Evolutionary conservation across 2,329 filamentous ascomycete genomes (phyloP), one percentile per base, ranked within the genome.

Genomic region (Lachnellula willkommii): DNA sequence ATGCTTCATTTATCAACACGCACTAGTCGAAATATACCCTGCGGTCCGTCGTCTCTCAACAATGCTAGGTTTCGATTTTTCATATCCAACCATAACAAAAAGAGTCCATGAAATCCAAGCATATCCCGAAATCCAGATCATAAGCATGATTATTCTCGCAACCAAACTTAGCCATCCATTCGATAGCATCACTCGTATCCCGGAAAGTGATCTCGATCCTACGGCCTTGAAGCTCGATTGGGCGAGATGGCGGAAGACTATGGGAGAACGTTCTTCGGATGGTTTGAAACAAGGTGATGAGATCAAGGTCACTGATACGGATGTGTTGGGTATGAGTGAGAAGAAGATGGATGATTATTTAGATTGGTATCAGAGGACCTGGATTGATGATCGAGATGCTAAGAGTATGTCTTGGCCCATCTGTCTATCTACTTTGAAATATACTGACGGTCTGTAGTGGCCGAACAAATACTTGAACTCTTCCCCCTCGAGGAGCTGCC

Each of bases 141-240:
- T 90, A 54, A 78, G 85, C 4, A 74, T 90, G 3, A 70, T 96
- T 3, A 75, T 96, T 2, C 78, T 95, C 14, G 83, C 88, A 4
- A 84, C 87, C 3, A 96, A 96, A 65, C 70, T 96, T 2, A 76
- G 88, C 20, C 91, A 90, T 64, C 90, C 93, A 0, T 83, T 96
- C 46, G 83, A 90, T 65, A 74, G 75, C 22, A 65, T 78, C 12
- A 70, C 75, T 52, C 75, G 85, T 43, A 74, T 76, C 62, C 79
- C 78, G 7, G 70, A 67, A 37, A 76, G 75, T 17, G 61, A 73
- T 14, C 72, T 74, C 9, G 85, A 89, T 56, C 79, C 84, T 1
- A 76, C 82, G 14, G 75, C 75, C 3, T 71, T 84, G n/a, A 70
- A 72, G 20, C 75, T 96, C 54, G 75, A 93, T 67, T 97, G 93